Evolutionary conservation across 2,329 filamentous ascomycete species (phyloP).

Genomic region (Pseudocercospora pini-densiflorae): DNA sequence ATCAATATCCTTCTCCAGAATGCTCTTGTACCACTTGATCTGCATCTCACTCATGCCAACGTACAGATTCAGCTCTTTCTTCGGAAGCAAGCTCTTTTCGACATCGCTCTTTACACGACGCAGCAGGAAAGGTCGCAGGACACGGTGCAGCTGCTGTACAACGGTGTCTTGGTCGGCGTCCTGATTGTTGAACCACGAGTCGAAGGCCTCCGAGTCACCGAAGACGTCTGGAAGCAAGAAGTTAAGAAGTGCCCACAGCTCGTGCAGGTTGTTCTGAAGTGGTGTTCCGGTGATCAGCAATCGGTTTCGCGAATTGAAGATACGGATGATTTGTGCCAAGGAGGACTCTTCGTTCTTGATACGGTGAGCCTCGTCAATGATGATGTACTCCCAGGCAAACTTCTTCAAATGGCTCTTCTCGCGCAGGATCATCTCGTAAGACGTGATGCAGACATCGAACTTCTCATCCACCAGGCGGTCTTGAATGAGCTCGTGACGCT

Average conservation of each 20-base stretch:
- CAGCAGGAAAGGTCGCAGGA: constrained; percentile 89
- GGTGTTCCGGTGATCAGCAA: constrained; percentile 96
- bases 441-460: constrained; percentile 97
- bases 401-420: constrained; percentile 96
- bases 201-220: constrained; percentile 93
- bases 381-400: constrained; percentile 99
- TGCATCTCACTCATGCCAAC: constrained; percentile 99
- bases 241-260: constrained; percentile 96
- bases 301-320: constrained; percentile 95
- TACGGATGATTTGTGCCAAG: constrained; percentile 90
- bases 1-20: constrained; percentile 98
- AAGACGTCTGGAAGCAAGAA: constrained; percentile 98
- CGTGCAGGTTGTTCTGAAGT: constrained; percentile 96
- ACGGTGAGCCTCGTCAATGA: constrained; percentile 96
- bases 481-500: constrained; percentile 84
- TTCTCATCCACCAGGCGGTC: constrained; percentile 91
- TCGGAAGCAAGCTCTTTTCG: constrained; percentile 94
- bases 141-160: constrained; percentile 91
- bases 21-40: constrained; percentile 98
- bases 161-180: constrained; percentile 92
- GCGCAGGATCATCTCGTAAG: constrained; percentile 97
- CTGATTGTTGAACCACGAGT: constrained; percentile 96
- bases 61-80: constrained; percentile 97
- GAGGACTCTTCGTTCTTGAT: constrained; percentile 99
- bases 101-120: constrained; percentile 97